phyloP scores from a whole-genome alignment of 2,329 filamentous ascomycete species.

The Lecanicillium sp. region DNA sequence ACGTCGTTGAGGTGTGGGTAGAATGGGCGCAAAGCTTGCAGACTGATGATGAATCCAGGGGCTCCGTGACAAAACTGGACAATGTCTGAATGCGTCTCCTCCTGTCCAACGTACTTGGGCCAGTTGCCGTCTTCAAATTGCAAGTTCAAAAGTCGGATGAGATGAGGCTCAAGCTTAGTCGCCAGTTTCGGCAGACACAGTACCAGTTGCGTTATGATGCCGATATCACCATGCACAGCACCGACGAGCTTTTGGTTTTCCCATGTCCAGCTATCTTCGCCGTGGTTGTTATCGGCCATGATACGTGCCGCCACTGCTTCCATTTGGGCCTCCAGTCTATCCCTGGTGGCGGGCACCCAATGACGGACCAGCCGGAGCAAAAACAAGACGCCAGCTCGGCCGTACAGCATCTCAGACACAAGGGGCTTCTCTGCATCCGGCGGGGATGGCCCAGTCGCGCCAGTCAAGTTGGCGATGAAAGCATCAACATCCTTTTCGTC shows the following conservation, averaged over 20 bases:
- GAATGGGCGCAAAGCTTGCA: constrained; percentile 48
- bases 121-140: constrained; percentile 61
- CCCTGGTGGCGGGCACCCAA: constrained; percentile 44
- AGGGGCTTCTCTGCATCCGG: constrained; percentile 33
- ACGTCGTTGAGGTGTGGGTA: constrained; percentile 48
- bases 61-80: constrained; percentile 65
- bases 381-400: constrained; percentile 62
- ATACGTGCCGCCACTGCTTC: constrained; percentile 54
- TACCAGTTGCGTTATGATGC: constrained; percentile 65
- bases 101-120: constrained; percentile 42
- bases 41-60: constrained; percentile 54
- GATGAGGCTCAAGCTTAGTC: constrained; percentile 42
- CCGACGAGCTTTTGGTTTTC: constrained; percentile 58
- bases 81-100: constrained; percentile 35
- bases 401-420: constrained; percentile 59
- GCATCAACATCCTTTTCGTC: constrained; percentile 31
- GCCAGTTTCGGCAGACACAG: constrained; percentile 51
- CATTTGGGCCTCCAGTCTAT: constrained; percentile 47
- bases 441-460: background rate
- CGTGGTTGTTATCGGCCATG: constrained; percentile 41
- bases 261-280: constrained; percentile 52
- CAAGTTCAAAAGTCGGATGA: constrained; percentile 50
- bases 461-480: constrained; percentile 35
- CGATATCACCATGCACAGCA: constrained; percentile 61
- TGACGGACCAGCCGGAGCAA: constrained; percentile 57